phyloP scores from a whole-genome alignment of 768 basidiomycete species.

The Coprinopsis sp. region DNA sequence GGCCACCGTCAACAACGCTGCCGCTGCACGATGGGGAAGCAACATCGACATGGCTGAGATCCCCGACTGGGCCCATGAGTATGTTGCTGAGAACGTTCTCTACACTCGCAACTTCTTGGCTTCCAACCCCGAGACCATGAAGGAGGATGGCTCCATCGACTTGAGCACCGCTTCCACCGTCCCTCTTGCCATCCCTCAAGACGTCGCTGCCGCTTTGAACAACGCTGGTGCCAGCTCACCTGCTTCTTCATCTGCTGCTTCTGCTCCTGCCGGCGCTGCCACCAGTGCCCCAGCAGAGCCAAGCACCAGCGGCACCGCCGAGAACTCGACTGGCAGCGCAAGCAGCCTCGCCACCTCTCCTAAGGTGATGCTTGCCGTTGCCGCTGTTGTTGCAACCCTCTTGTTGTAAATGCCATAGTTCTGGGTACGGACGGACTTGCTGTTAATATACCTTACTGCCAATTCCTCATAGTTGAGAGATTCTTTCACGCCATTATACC shows the following conservation, averaged over 20 bases:
- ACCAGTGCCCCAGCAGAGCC: conserved; percentile 24
- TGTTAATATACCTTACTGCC: too few species aligned
- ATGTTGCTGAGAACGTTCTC: conserved; percentile 53
- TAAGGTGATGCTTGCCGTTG: conserved; percentile 42
- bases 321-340: conserved; percentile 37
- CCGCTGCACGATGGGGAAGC: conserved; percentile 55
- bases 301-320: conserved; percentile 19
- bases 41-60: conserved; percentile 55
- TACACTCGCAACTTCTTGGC: conserved; percentile 45
- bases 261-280: conserved; percentile 21
- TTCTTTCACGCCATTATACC: too few species aligned
- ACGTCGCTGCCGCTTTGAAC: conserved; percentile 45
- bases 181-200: conserved; percentile 57
- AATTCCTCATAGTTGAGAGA: too few species aligned
- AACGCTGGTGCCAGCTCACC: conserved; percentile 24
- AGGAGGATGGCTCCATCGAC: conserved; percentile 47
- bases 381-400: conserved; percentile 42
- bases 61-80: conserved; percentile 48
- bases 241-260: conserved; percentile 19
- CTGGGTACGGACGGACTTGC: too few species aligned
- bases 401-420: background rate
- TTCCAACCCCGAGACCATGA: conserved; percentile 46
- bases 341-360: conserved; percentile 39
- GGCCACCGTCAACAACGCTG: conserved; percentile 42
- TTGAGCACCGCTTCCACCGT: conserved; percentile 36